Evolutionary conservation across 1,284 basidiomycete species (phyloP).

Genomic region (Xerocomus minutiporus): DNA sequence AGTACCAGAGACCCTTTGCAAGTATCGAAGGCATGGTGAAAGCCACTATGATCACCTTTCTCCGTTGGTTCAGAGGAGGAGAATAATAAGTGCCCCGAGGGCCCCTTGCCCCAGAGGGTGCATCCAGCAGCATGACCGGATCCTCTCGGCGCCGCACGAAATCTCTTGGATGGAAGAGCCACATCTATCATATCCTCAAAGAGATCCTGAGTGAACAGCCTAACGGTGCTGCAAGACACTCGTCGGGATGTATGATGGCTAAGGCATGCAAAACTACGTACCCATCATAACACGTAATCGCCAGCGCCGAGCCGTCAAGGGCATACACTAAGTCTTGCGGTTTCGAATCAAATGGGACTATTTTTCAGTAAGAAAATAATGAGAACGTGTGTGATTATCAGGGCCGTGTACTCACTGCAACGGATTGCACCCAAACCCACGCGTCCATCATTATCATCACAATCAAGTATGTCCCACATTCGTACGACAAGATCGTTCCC

Average conservation of each 20-base stretch:
- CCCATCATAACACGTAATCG: conserved; percentile 34
- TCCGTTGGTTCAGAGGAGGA: conserved; percentile 53
- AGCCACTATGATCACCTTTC: conserved; percentile 32
- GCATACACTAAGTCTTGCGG: conserved; percentile 31
- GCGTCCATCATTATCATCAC: conserved; percentile 8
- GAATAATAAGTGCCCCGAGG: conserved; percentile 43
- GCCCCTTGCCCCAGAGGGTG: conserved; percentile 50
- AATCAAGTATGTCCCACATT: conserved; percentile 28
- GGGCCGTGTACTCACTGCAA: conserved; percentile 12
- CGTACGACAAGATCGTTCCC: conserved; percentile 27
- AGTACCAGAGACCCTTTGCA: conserved; percentile 24
- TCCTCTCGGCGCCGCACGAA: conserved; percentile 21
- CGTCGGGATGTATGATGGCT: not conserved
- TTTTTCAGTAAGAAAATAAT: not conserved
- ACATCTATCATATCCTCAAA: conserved; percentile 25
- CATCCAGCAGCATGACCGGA: conserved; percentile 39
- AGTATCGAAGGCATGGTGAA: conserved; percentile 51
- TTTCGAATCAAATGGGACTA: conserved; percentile 27
- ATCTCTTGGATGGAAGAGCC: conserved; percentile 1
- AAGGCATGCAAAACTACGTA: conserved; percentile 14
- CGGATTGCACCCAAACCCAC: conserved; percentile 11
- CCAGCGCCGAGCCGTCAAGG: conserved; percentile 23
- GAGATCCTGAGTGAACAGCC: conserved; percentile 19
- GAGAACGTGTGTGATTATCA: not conserved
- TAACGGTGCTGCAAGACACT: conserved; percentile 15